Evolutionary conservation across 371 early-diverging fungal species (phyloP).

Genomic region (Rhizopus arrhizus): DNA sequence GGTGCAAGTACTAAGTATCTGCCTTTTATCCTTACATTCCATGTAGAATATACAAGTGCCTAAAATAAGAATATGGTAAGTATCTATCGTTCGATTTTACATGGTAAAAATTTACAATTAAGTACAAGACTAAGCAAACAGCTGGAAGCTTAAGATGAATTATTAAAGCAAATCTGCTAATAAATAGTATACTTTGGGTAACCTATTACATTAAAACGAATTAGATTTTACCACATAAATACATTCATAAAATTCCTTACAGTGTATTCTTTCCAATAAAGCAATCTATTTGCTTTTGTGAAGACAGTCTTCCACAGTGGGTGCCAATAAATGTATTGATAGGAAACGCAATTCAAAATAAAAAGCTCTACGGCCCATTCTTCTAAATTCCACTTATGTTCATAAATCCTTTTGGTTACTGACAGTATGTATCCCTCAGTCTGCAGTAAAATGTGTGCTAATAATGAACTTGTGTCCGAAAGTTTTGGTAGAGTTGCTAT

Average conservation of each 20-base stretch:
- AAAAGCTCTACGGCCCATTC: background rate
- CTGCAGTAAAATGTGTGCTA: no score
- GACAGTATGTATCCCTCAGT: no score
- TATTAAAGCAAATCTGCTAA: background rate
- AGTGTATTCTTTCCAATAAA: constrained; percentile 2
- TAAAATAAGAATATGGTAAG: background rate
- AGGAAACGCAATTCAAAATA: background rate
- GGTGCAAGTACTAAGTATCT: background rate
- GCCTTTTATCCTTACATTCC: background rate
- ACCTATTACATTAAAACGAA: background rate
- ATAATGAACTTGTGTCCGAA: no score
- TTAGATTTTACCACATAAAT: background rate
- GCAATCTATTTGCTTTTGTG: background rate
- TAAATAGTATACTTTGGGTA: background rate
- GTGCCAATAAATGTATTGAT: background rate
- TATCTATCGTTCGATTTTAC: background rate
- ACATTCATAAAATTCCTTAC: background rate
- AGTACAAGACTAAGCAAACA: background rate
- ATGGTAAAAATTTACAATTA: background rate
- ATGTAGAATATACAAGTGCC: background rate
- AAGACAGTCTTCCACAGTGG: background rate
- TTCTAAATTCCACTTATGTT: background rate
- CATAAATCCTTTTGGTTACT: background rate
- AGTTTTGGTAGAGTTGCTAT: no score
- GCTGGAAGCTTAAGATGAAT: background rate